phyloP scores from a whole-genome alignment of 2,329 filamentous ascomycete species.

The Colletotrichum tabaci region DNA sequence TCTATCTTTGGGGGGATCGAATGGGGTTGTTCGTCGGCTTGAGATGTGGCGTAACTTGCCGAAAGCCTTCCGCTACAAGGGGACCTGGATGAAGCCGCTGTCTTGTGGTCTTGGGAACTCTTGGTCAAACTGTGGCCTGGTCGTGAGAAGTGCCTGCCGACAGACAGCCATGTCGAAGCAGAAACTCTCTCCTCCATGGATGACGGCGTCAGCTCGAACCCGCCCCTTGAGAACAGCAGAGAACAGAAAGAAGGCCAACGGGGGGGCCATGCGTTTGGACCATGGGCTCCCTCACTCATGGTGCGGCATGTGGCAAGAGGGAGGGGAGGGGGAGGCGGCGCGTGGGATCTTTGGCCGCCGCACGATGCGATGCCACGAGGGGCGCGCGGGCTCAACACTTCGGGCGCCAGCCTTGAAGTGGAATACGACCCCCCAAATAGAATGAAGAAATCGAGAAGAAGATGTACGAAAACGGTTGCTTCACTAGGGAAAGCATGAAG shows the following conservation, averaged over 20 bases:
- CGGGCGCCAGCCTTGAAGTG: conserved; percentile 13
- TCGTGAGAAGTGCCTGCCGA: too few species aligned
- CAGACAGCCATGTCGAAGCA: too few species aligned
- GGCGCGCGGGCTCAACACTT: conserved; percentile 4
- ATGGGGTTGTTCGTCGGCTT: background rate
- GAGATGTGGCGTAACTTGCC: conserved; percentile 8
- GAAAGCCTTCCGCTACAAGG: conserved; percentile 27
- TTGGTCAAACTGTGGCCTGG: background rate
- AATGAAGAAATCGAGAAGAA: too few species aligned
- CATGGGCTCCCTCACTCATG: conserved; percentile 2
- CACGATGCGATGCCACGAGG: conserved; percentile 16
- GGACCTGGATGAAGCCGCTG: background rate
- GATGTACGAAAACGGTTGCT: too few species aligned
- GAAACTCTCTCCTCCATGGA: too few species aligned
- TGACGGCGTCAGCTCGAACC: too few species aligned
- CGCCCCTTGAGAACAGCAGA: too few species aligned
- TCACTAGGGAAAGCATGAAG: too few species aligned
- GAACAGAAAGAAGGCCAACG: too few species aligned
- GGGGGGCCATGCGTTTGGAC: too few species aligned
- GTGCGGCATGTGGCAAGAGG: conserved; percentile 27
- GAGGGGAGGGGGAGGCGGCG: too few species aligned
- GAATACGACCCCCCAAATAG: conserved; percentile 15
- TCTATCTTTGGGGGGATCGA: conserved; percentile 22
- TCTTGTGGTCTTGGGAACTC: background rate
- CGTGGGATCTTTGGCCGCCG: conserved; percentile 19